Conservation (phyloP, 495 filamentous ascomycete genomes). For the Annulohypoxylon bovei region DNA sequence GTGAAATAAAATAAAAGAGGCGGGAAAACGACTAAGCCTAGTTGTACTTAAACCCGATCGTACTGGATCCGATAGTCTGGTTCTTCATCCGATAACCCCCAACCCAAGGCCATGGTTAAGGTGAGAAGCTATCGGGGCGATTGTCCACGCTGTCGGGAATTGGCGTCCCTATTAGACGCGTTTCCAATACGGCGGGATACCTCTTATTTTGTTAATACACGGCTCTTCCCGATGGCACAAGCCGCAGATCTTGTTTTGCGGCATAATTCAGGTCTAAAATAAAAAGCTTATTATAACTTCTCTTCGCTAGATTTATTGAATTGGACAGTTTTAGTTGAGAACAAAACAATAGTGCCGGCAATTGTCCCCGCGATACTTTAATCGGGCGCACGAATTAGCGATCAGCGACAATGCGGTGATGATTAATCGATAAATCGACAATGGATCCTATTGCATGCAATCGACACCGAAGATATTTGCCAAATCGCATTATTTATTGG, state of each 20-base stretch:
- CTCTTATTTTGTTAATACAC: conserved; percentile 15
- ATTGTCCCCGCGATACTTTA: conserved; percentile 2
- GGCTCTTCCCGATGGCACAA: conserved; percentile 32
- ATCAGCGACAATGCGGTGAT: background rate
- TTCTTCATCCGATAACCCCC: conserved; percentile 15
- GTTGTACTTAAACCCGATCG: conserved; percentile 11
- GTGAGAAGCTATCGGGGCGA: conserved; percentile 13
- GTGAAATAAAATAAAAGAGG: background rate
- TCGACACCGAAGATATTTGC: background rate
- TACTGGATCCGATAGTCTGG: conserved; percentile 37
- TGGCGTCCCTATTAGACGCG: conserved; percentile 22
- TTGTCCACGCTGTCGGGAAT: conserved; percentile 26
- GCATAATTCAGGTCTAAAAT: background rate
- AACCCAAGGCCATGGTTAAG: conserved; percentile 30
- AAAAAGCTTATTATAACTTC: conserved; percentile 37
- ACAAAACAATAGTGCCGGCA: background rate
- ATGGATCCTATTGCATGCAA: background rate
- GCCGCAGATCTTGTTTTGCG: conserved; percentile 24
- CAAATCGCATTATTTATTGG: background rate
- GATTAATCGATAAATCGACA: background rate
- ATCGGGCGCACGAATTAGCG: background rate
- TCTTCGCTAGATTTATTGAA: background rate
- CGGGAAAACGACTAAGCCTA: conserved; percentile 19
- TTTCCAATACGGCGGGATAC: conserved; percentile 5
- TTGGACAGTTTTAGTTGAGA: background rate